phyloP scores from a whole-genome alignment of 1,284 basidiomycete species.

The Boletus nobilissimus region DNA sequence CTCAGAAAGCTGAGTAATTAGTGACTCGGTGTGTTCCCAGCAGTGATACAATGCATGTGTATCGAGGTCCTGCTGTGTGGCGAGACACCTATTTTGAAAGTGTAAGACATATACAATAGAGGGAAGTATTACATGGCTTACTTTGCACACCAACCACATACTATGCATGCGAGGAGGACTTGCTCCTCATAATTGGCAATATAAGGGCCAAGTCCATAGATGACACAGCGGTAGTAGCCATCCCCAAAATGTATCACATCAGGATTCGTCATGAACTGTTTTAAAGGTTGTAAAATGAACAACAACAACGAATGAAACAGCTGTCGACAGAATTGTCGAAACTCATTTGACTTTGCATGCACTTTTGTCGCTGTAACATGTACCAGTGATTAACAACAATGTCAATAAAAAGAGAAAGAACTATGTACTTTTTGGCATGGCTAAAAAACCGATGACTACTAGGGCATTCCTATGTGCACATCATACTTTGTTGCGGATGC shows the following conservation, averaged over 20 bases:
- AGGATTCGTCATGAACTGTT: background rate
- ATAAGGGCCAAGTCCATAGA: slow-evolving; percentile 14
- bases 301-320: background rate
- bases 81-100: background rate
- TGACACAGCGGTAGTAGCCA: background rate
- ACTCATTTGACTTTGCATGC: background rate
- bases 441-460: slow-evolving; percentile 45
- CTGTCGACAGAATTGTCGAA: background rate
- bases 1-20: background rate
- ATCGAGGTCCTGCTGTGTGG: background rate
- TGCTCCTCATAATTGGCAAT: slow-evolving; percentile 28
- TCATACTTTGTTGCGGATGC: slow-evolving; percentile 45
- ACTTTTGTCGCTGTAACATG: background rate
- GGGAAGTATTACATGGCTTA: background rate
- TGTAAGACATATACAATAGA: background rate
- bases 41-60: background rate
- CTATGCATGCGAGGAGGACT: slow-evolving; percentile 6
- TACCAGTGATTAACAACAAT: background rate
- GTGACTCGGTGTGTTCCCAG: background rate
- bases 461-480: slow-evolving; percentile 45
- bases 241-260: background rate
- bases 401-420: background rate
- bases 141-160: slow-evolving; percentile 9
- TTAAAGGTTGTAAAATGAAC: background rate
- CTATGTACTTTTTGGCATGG: slow-evolving; percentile 45